Evolutionary conservation across 352 stramenopile genomes (phyloP), one percentile per base, ranked within the genome.

Genomic region (Globisporangium megalacanthum): DNA sequence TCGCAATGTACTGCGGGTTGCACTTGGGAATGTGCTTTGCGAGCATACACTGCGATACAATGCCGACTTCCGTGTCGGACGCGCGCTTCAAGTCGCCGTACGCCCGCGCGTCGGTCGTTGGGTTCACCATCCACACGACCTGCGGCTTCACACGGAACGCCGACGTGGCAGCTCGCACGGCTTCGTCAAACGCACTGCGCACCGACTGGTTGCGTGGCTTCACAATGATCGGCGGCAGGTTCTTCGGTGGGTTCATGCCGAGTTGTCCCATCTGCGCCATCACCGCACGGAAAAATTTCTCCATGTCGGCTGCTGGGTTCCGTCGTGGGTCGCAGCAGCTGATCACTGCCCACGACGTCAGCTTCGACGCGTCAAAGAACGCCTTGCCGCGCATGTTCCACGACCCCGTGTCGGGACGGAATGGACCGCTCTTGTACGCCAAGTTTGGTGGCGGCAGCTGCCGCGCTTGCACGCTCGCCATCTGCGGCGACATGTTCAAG

Each of bases 21-120:
- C 72, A 73, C 59, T 77, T 82, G 0, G 59, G 45, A 11, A 89
- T 78, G 50, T 89, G 72, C 63, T 89, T 91, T 0, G 56, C 39
- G 14, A 92, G 61, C 75, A 94, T 88, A 54, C 83, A 92, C 62
- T 94, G 84, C 36, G 79, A 91, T 6, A 86, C 68, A 33, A 94
- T 75, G 3, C 80, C 83, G n/a, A 76, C 65, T 37, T 86, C 73
- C 35, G 65, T 80, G 61, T 94, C 84, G 1, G 77, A 88, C 46
- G 84, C 69, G n/a, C 78, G 60, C 66, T 94, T 94, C 0, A 94
- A 49, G 20, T 90, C 80, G 0, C 77, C 75, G 33, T 91, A 89
- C 8, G 66, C 66, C 10, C 51, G 61, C 10, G 72, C 63, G 60
- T 90, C 77, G 8, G 64, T 60, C 13, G 55, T 56, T 1, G 77